Base-by-base conservation (phyloP, 495 filamentous ascomycete genomes). In the Recurvomyces mirabilis region DNA sequence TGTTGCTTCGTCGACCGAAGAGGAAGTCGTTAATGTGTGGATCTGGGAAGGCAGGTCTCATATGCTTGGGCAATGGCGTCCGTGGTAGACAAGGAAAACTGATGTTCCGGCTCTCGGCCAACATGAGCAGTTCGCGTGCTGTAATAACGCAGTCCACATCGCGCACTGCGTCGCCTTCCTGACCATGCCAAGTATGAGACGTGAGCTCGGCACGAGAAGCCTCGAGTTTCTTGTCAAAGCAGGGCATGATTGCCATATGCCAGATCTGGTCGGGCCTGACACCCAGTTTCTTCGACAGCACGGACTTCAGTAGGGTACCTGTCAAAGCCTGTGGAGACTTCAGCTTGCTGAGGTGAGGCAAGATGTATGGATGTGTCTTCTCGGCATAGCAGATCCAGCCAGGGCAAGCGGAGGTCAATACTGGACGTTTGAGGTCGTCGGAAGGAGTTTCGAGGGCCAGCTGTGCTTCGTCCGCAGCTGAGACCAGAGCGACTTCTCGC, bases 321-420 rank as follows among this genome's bases (percentile, higher is more conserved):
- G 82, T 78, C 30, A 96, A 65, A 3, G 91, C 91, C 63, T 96
- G 93, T 3, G 91, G 91, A 0, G 87, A 94, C 61, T 96, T 96
- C 24, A 96, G 69, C 12, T 75, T 75, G 29, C 87, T 95, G 22
- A 98, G 71, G 60, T 98, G 87, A 5, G 88, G 87, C 32, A 98
- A 72, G 31, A 95, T 76, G 53, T 93, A 79, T 0, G 91, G 86
- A 58, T 98, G 89, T 23, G 86, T 94, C 65, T 96, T 95, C 55
- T 98, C 91, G 36, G 89, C 87, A 60, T 98, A 96, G 65, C 91
- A 98, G 24, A 98, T 89, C 86, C 93, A 98, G 22, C 91, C 91
- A 0, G 91, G 91, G 59, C 91, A 98, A 10, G 86, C 84, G 9
- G 87, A 89, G 9, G 89, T 83, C 12, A 98, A 66, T 41, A 95